Base-by-base conservation (phyloP, 805 yeast genomes). In the Jamesozyma piceae region DNA sequence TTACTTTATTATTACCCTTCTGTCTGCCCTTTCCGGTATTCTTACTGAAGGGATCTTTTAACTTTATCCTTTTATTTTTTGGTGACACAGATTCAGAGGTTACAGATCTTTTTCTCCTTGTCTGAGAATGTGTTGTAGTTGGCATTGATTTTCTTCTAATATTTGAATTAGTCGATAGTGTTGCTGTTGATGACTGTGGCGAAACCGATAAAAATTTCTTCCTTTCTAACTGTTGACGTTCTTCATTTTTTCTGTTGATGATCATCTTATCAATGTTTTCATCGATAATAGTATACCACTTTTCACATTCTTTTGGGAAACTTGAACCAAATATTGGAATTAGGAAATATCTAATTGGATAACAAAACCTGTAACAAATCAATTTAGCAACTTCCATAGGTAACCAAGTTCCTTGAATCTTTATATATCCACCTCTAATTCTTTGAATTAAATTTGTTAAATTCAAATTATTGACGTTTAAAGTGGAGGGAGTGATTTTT, bases 351-450 rank as follows among this genome's bases (percentile, higher is more conserved):
- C 96, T 68, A 36, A 88, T 82, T 43, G 79, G 77, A 61, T 74
- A 87, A 64, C 95, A 84, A 53, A 87, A 83, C 40, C 82, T 73
- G 28, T 75, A 61, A 3, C 95, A 90, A 41, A 88, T 66, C 27
- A 74, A 64, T 46, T 71, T 71, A 20, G 94, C 87, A 1, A 83
- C 68, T 9, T 72, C 74, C 54, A 64, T 81, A 2, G 95, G 90
- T 32, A 87, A 64, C 96, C 96, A 89, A 8, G 95, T 86, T 3
- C 97, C 97, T 65, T 88, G 97, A 50, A 89, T 86, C 67, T 87
- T 87, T 49, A 88, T 72, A 54, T 78, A 86, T 2, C 97, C 97
- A 37, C 97, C 97, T 43, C 96, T 68, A 14, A 88, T 86, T 39
- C 95, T 73, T 52, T 77, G 77, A 28, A 67, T 55, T 13, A 61